Percentiles rank a stretch among this genome's conserved stretches.
phyloP scores from a whole-genome alignment of 192 early-diverging fungal genomes.

The Linnemannia exigua region DNA sequence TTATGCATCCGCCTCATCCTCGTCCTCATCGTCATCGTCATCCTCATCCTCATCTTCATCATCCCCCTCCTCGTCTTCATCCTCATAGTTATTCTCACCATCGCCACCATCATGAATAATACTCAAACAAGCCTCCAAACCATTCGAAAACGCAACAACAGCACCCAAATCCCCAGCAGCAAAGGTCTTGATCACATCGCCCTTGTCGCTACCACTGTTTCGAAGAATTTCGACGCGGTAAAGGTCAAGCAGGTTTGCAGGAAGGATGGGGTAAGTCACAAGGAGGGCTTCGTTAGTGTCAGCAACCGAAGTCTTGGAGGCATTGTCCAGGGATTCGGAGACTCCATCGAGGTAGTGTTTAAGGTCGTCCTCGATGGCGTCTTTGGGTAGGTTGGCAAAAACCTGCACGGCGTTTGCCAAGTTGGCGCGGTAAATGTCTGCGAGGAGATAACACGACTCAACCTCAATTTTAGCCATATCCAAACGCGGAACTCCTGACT shows the following conservation, averaged over 20 bases:
- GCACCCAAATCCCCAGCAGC: background rate
- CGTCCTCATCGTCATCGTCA: background rate
- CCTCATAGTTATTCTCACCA: background rate
- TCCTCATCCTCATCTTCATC: background rate
- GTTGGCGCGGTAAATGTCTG: background rate
- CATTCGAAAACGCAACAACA: background rate
- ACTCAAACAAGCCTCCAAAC: background rate
- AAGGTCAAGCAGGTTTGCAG: background rate
- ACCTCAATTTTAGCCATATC: background rate
- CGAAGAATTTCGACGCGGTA: background rate
- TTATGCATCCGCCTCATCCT: background rate
- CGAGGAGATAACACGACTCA: background rate
- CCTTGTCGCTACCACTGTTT: background rate
- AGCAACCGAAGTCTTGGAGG: background rate
- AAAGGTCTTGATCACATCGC: background rate
- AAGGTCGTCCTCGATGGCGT: background rate
- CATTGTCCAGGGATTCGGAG: background rate
- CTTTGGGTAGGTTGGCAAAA: background rate
- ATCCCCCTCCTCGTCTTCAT: background rate
- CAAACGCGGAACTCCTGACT: background rate
- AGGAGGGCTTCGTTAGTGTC: background rate
- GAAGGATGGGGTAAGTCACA: background rate
- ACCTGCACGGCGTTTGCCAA: background rate
- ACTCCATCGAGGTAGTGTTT: background rate
- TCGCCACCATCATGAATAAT: background rate